phyloP scores from a whole-genome alignment of 768 basidiomycete genomes.

The Leccinum uliginosum region DNA sequence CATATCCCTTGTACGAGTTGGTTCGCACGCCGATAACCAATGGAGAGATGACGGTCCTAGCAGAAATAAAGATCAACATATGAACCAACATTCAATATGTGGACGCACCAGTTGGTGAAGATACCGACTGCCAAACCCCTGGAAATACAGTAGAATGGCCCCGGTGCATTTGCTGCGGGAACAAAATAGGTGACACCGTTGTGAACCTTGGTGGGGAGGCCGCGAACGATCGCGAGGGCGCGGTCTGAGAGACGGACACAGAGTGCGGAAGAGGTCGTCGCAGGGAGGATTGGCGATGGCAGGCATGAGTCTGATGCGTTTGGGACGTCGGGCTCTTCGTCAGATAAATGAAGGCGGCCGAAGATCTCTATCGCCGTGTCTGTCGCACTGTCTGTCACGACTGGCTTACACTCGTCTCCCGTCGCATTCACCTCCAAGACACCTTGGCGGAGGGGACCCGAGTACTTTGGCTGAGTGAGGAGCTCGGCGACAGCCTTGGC shows the following conservation, averaged over 20 bases:
- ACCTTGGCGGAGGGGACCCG: too few relatives aligned
- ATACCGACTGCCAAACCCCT: background rate
- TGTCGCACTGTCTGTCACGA: too few relatives aligned
- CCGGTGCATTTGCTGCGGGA: background rate
- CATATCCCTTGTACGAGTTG: background rate
- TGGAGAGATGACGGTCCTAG: background rate
- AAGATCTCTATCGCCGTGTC: too few relatives aligned
- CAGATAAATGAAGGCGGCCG: too few relatives aligned
- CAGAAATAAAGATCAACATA: background rate
- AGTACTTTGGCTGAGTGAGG: too few relatives aligned
- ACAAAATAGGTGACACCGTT: background rate
- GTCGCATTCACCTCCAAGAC: too few relatives aligned
- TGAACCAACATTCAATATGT: background rate
- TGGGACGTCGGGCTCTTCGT: too few relatives aligned
- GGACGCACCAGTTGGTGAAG: background rate
- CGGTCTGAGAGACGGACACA: background rate
- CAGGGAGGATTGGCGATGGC: background rate
- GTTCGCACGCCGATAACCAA: background rate
- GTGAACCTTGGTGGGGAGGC: background rate
- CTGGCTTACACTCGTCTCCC: too few relatives aligned
- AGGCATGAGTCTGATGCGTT: background rate
- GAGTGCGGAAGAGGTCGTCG: background rate
- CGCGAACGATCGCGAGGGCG: background rate
- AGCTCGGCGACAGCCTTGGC: too few relatives aligned
- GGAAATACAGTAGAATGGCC: background rate